Base-by-base conservation (phyloP, 306 rosid genomes). In the Prunus armeniaca region DNA sequence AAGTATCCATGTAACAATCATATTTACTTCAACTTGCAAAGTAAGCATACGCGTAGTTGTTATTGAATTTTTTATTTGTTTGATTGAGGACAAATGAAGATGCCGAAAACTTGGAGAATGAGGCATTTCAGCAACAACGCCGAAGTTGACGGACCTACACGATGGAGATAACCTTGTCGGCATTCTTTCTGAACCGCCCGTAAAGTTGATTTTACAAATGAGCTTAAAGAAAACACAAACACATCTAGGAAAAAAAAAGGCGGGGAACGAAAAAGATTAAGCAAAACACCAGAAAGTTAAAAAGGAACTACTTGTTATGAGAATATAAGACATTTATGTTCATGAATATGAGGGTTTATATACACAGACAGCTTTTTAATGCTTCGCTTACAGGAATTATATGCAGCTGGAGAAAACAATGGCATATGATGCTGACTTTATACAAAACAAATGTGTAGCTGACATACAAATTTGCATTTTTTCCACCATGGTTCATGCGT, bases 401-500 rank as follows among this genome's bases (percentile, higher is more conserved):
- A 71, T 20, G 76, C 67, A 58, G 19, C 74, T 5, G 61, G 46
- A 50, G 73, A 69, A 69, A 50, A 27, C 61, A 27, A 9, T 17
- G 24, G 25, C 56, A 50, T 50, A 27, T 38, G 43, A 38, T 7
- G 43, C 43, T 38, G 43, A 38, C 43, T 38, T 38, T 38, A 38
- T 38, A 38, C 9, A 38, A 38, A 38, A 38, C 43, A 38, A 38
- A 38, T 38, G 43, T 38, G 43, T 38, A 32, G 38, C 38, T 72
- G 22, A 43, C 45, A 15, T 63, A 18, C 54, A 56, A 34, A 43
- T 9, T 38, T 38, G 24, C 54, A 2, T 45, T 57, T 38, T 9
- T 38, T 7, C 43, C 43, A 38, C 43, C 9, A 7, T 38, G 43
- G 43, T 38, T 38, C 43, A 38, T 38, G 43, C 43, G 2, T 38